Percentiles rank a stretch among this genome's conserved stretches.
These are phyloP conservation scores for Candida albicans DNA, from an alignment of 1,139 yeast genomes.

Conservation along the genomic window DNA sequence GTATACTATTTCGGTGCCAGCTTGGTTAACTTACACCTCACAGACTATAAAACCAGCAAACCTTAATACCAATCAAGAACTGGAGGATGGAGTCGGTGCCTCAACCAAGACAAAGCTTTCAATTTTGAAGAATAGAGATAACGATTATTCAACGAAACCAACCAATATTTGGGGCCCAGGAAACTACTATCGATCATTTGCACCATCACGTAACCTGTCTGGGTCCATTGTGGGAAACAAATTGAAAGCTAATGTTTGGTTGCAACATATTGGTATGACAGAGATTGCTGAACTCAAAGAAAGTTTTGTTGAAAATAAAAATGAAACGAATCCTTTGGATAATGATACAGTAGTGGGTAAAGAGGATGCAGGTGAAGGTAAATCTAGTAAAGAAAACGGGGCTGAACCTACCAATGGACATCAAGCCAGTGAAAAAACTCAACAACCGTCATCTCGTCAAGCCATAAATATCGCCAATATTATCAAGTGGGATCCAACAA, in stretches of 20 bases:
- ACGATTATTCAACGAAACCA: slow-evolving; percentile 10
- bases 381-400: slow-evolving; percentile 9
- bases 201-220: slow-evolving; percentile 74
- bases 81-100: background rate
- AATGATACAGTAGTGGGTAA: slow-evolving; percentile 3
- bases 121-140: slow-evolving; percentile 16
- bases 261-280: slow-evolving; percentile 66
- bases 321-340: slow-evolving; percentile 3
- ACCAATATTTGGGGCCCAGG: slow-evolving; percentile 23
- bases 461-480: slow-evolving; percentile 35
- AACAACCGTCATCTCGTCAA: slow-evolving; percentile 4
- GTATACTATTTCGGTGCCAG: slow-evolving; percentile 77
- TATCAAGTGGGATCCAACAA: slow-evolving; percentile 40
- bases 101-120: slow-evolving; percentile 5
- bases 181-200: slow-evolving; percentile 67
- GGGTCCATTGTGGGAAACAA: slow-evolving; percentile 64
- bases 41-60: slow-evolving; percentile 28
- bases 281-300: slow-evolving; percentile 43
- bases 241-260: slow-evolving; percentile 73
- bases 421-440: slow-evolving; percentile 7
- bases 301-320: slow-evolving; percentile 20
- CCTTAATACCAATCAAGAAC: slow-evolving; percentile 18
- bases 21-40: slow-evolving; percentile 68
- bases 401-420: slow-evolving; percentile 7
- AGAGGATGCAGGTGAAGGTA: slow-evolving; percentile 12